Evolutionary conservation across 495 filamentous ascomycete genomes (phyloP).

Genomic region (Lichenothelia convexa): DNA sequence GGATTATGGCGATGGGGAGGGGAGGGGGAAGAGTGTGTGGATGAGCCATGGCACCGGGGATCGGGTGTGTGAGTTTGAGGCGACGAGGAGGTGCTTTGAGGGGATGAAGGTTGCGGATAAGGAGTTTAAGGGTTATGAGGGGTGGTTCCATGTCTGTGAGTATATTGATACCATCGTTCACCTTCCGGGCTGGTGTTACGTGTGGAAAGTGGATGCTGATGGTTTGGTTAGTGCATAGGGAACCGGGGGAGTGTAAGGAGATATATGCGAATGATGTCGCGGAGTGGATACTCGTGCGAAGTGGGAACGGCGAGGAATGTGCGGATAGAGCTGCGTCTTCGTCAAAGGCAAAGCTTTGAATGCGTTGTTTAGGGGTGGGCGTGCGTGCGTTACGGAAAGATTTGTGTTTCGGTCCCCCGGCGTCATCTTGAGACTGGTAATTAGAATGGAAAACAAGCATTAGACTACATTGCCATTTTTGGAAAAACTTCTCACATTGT

Average conservation of each 20-base stretch:
- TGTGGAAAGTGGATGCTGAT: background rate
- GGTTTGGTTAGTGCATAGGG: conserved; percentile 38
- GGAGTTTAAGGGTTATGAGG: conserved; percentile 54
- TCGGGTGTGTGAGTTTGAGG: conserved; percentile 40
- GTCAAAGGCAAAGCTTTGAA: conserved; percentile 1
- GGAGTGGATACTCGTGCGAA: conserved; percentile 49
- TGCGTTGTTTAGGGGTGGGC: too few relatives aligned
- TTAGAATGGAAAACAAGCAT: too few relatives aligned
- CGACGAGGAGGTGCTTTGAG: conserved; percentile 42
- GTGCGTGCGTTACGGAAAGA: too few relatives aligned
- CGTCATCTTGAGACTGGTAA: too few relatives aligned
- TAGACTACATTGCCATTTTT: too few relatives aligned
- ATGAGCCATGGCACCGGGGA: conserved; percentile 53
- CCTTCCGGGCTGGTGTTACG: background rate
- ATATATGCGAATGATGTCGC: conserved; percentile 52
- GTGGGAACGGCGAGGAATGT: too few relatives aligned
- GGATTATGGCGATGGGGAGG: too few relatives aligned
- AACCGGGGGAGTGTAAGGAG: conserved; percentile 39
- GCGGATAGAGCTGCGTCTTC: too few relatives aligned
- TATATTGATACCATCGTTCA: conserved; percentile 3
- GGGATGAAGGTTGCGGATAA: conserved; percentile 37
- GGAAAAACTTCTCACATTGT: too few relatives aligned
- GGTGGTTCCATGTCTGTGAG: conserved; percentile 51
- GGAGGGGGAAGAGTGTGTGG: conserved; percentile 31
- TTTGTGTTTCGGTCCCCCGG: too few relatives aligned